A percentile compares a stretch with the other conserved stretches of the same genome.
phyloP scores from a whole-genome alignment of 768 basidiomycete species.

The Lenzites betulinus region DNA sequence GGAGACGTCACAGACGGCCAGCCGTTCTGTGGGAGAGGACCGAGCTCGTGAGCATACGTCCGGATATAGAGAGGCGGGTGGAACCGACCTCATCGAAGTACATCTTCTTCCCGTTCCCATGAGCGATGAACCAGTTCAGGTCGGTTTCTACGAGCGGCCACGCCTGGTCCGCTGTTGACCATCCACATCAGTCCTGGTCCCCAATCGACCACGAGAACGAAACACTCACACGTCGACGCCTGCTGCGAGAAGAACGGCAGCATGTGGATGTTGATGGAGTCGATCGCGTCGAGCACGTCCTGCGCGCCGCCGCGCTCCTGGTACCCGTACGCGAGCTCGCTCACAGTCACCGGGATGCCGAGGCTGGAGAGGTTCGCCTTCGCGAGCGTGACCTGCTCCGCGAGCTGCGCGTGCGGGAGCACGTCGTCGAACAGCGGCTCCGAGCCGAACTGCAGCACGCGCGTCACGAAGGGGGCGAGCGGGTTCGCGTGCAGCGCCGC shows the following conservation, averaged over 20 bases:
- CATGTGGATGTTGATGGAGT: conserved; percentile 31
- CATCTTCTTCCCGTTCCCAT: conserved; percentile 71
- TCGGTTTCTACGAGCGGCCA: conserved; percentile 65
- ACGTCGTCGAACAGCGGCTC: conserved; percentile 30
- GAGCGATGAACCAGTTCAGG: conserved; percentile 66
- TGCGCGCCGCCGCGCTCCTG: conserved; percentile 30
- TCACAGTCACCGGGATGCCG: conserved; percentile 29
- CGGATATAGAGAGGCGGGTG: neutral
- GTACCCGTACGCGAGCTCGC: conserved; percentile 31
- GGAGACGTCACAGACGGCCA: conserved; percentile 70
- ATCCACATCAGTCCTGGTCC: neutral
- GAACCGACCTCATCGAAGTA: conserved; percentile 63
- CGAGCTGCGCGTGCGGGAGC: conserved; percentile 24
- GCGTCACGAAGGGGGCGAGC: conserved; percentile 27
- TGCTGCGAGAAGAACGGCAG: conserved; percentile 33
- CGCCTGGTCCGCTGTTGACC: conserved; percentile 48
- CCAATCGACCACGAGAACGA: too few species aligned
- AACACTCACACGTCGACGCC: conserved; percentile 53
- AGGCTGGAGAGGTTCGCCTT: conserved; percentile 28
- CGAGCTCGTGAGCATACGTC: neutral
- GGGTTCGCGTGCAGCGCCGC: conserved; percentile 31
- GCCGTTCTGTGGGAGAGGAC: conserved; percentile 56
- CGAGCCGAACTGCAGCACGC: conserved; percentile 30
- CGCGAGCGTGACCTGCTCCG: conserved; percentile 27
- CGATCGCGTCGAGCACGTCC: conserved; percentile 30